A percentile compares a stretch with the other conserved stretches of the same genome.
These are phyloP conservation scores for Candida taoyuanica DNA, from an alignment of 805 yeast species.

Conservation along the genomic window DNA sequence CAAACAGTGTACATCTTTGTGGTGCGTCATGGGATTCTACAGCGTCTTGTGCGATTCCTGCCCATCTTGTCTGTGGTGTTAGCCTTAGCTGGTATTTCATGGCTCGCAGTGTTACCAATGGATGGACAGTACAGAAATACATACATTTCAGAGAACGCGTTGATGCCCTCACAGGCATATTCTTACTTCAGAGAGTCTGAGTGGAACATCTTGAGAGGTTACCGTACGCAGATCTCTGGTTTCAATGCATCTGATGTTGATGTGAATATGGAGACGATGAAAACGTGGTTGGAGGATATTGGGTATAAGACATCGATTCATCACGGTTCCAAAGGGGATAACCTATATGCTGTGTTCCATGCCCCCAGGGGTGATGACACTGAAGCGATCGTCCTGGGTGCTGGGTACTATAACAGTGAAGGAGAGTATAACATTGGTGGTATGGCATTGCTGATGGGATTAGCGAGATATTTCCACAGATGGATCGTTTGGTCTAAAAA, in stretches of 20 bases:
- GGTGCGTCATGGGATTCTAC: conserved; percentile 41
- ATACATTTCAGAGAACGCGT: conserved; percentile 91
- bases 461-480: conserved; percentile 75
- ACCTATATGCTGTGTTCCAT: conserved; percentile 76
- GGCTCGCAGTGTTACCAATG: conserved; percentile 66
- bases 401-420: conserved; percentile 79
- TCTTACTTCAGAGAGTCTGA: conserved; percentile 90
- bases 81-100: conserved; percentile 43
- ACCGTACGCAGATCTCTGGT: conserved; percentile 44
- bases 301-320: conserved; percentile 61
- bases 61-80: conserved; percentile 41
- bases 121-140: conserved; percentile 81
- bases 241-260: conserved; percentile 26
- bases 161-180: conserved; percentile 94
- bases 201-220: conserved; percentile 89
- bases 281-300: conserved; percentile 59
- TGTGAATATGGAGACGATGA: conserved; percentile 42
- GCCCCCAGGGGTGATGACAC: conserved; percentile 96
- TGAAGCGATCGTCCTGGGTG: conserved; percentile 85
- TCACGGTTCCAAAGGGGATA: conserved; percentile 36
- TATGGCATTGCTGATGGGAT: conserved; percentile 60
- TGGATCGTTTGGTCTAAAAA: conserved; percentile 97
- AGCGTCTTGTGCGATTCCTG: conserved; percentile 38
- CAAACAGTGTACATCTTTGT: conserved; percentile 41
- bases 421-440: conserved; percentile 74